Conservation (phyloP, 2,329 filamentous ascomycete genomes). For the Calonectria pseudoturangicola region DNA sequence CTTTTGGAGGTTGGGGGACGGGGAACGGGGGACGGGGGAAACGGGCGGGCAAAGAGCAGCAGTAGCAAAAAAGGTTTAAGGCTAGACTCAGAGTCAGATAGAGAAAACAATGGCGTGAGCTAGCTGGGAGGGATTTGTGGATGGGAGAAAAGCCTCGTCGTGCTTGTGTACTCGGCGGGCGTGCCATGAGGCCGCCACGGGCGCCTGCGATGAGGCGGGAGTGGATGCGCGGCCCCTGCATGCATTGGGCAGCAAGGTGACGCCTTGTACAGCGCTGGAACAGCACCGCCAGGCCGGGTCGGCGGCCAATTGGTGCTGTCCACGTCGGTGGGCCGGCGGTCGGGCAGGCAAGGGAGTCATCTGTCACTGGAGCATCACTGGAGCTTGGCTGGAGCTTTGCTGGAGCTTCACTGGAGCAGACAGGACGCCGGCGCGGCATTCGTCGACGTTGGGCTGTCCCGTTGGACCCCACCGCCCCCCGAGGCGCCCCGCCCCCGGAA, state of each 20-base stretch:
- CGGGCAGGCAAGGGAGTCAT: constrained; percentile 29
- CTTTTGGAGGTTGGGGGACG: constrained; percentile 27
- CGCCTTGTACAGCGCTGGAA: constrained; percentile 14
- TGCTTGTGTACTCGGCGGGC: constrained; percentile 22
- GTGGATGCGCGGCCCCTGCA: constrained; percentile 45
- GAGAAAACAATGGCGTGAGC: constrained; percentile 26
- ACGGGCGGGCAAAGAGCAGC: constrained; percentile 20
- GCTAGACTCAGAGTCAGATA: constrained; percentile 17
- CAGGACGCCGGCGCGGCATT: constrained; percentile 12
- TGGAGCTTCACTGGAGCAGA: background rate
- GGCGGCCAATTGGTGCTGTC: constrained; percentile 43
- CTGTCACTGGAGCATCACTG: background rate
- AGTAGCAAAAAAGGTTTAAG: constrained; percentile 21
- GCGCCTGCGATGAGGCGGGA: constrained; percentile 22
- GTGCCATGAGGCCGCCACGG: constrained; percentile 26
- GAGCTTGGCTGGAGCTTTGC: background rate
- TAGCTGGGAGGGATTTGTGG: constrained; percentile 25
- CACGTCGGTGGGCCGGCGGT: constrained; percentile 38
- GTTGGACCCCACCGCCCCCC: constrained; percentile 33
- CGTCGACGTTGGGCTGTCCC: constrained; percentile 22
- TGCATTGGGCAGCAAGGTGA: constrained; percentile 49
- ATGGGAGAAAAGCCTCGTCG: constrained; percentile 29
- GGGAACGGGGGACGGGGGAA: constrained; percentile 8
- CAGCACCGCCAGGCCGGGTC: constrained; percentile 23
- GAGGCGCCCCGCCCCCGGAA: constrained; percentile 24